Percentiles rank a stretch among this genome's conserved stretches.
Evolutionary conservation across 2,329 filamentous ascomycete species (phyloP).

Genomic region (Dothidotthia symphoricarpi): DNA sequence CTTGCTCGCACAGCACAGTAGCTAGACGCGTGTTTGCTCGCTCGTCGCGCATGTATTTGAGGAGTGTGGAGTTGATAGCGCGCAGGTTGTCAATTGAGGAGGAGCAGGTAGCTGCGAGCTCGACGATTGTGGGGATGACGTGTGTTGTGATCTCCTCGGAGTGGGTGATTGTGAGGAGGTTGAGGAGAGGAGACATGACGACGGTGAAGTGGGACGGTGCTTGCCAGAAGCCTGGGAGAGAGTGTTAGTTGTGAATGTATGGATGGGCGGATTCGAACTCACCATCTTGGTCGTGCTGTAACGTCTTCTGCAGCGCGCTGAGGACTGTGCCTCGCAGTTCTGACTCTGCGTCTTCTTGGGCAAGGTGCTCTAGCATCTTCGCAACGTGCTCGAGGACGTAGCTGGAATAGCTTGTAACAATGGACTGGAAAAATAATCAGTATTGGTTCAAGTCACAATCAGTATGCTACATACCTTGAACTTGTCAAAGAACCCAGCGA

Average conservation of each 20-base stretch:
- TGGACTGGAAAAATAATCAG: conserved; percentile 55
- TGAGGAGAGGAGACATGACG: conserved; percentile 67
- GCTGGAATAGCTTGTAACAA: conserved; percentile 87
- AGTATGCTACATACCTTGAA: conserved; percentile 59
- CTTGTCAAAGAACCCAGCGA: conserved; percentile 74
- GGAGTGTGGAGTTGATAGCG: conserved; percentile 74
- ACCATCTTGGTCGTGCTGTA: conserved; percentile 85
- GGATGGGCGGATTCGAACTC: conserved; percentile 11
- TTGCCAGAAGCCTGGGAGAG: conserved; percentile 77
- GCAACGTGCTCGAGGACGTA: conserved; percentile 78
- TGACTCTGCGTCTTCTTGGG: conserved; percentile 46
- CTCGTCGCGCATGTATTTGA: conserved; percentile 75
- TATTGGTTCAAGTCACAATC: conserved; percentile 4
- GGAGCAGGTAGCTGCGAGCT: conserved; percentile 73
- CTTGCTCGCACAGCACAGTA: conserved; percentile 77
- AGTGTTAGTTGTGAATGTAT: not conserved
- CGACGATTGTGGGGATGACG: conserved; percentile 72
- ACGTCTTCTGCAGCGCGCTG: conserved; percentile 69
- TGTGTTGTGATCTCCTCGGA: conserved; percentile 45
- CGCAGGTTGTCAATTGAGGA: conserved; percentile 89
- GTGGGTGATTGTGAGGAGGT: conserved; percentile 51
- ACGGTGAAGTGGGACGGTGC: conserved; percentile 79
- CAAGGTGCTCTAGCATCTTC: conserved; percentile 54
- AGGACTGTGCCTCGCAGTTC: conserved; percentile 70
- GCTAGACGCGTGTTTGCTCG: conserved; percentile 71